phyloP scores from a whole-genome alignment of 2,329 filamentous ascomycete species.

The Cephalotrichum gorgonifer region DNA sequence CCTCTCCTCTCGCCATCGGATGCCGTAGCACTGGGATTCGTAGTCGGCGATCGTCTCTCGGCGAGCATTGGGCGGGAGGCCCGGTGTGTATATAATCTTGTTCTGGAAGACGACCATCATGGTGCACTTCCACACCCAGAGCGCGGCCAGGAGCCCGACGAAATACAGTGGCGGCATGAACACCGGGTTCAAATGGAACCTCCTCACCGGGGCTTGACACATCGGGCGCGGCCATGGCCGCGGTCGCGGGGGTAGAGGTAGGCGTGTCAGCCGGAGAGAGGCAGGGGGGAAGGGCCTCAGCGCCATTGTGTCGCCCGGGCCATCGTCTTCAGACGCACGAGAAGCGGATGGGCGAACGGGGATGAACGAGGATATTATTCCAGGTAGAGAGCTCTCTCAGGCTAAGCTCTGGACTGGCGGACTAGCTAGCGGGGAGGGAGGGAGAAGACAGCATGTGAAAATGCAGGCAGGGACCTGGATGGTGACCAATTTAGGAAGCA shows the following conservation, averaged over 20 bases:
- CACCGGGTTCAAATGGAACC: slow-evolving; percentile 14
- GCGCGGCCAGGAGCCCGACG: slow-evolving; percentile 48
- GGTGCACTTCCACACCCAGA: slow-evolving; percentile 58
- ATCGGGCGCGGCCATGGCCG: not conserved
- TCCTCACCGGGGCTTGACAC: not conserved
- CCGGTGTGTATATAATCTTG: slow-evolving; percentile 73
- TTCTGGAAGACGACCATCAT: slow-evolving; percentile 74
- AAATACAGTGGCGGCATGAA: slow-evolving; percentile 61
- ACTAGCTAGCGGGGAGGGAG: too few relatives aligned
- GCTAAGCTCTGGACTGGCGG: too few relatives aligned
- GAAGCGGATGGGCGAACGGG: not conserved
- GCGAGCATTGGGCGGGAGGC: slow-evolving; percentile 60
- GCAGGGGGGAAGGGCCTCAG: not conserved
- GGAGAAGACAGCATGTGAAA: too few relatives aligned
- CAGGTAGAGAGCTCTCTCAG: too few relatives aligned
- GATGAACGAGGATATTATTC: too few relatives aligned
- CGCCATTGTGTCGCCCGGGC: not conserved
- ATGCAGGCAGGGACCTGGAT: too few relatives aligned
- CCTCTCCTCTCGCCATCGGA: slow-evolving; percentile 57
- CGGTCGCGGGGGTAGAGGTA: not conserved
- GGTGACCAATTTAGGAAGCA: not conserved
- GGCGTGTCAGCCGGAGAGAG: not conserved
- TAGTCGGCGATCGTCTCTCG: slow-evolving; percentile 59
- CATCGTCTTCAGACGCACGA: not conserved
- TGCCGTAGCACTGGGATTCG: slow-evolving; percentile 42